Evolutionary conservation across 2,329 filamentous ascomycete genomes (phyloP).

Genomic region (Penicillium sp.): DNA sequence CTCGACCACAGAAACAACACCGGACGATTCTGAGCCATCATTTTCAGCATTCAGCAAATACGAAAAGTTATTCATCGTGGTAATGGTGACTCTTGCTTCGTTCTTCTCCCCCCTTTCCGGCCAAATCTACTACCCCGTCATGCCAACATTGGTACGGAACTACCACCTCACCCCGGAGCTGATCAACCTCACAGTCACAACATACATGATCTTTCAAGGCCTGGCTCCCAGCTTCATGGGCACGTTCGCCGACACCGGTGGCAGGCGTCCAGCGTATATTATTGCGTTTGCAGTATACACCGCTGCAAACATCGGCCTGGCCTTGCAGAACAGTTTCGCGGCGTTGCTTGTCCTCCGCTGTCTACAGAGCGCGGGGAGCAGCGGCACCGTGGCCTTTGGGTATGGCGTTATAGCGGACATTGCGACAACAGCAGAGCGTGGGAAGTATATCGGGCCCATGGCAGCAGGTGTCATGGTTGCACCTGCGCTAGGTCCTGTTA

Average conservation of each 20-base stretch:
- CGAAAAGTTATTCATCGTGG: constrained; percentile 38
- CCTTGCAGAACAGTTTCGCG: constrained; percentile 29
- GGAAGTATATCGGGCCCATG: constrained; percentile 30
- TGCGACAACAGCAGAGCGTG: constrained; percentile 29
- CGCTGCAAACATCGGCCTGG: constrained; percentile 32
- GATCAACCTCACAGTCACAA: constrained; percentile 32
- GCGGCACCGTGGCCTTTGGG: constrained; percentile 28
- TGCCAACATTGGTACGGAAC: constrained; percentile 22
- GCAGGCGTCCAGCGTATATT: constrained; percentile 32
- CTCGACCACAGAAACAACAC: background rate
- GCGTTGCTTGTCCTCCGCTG: constrained; percentile 31
- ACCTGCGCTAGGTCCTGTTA: constrained; percentile 28
- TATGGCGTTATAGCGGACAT: constrained; percentile 35
- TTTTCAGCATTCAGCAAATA: constrained; percentile 32
- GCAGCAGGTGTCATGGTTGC: constrained; percentile 24
- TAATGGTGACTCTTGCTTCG: constrained; percentile 39
- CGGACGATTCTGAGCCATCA: background rate
- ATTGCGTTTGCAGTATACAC: constrained; percentile 29
- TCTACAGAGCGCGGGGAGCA: constrained; percentile 31
- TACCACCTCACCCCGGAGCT: constrained; percentile 20
- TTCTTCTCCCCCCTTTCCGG: constrained; percentile 44
- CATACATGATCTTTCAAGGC: constrained; percentile 30
- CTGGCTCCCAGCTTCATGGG: constrained; percentile 32
- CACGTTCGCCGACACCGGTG: constrained; percentile 30
- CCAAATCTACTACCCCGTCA: constrained; percentile 33